Evolutionary conservation across 495 filamentous ascomycete genomes (phyloP), one percentile per base, ranked within the genome.

Genomic region (Podospora comata): DNA sequence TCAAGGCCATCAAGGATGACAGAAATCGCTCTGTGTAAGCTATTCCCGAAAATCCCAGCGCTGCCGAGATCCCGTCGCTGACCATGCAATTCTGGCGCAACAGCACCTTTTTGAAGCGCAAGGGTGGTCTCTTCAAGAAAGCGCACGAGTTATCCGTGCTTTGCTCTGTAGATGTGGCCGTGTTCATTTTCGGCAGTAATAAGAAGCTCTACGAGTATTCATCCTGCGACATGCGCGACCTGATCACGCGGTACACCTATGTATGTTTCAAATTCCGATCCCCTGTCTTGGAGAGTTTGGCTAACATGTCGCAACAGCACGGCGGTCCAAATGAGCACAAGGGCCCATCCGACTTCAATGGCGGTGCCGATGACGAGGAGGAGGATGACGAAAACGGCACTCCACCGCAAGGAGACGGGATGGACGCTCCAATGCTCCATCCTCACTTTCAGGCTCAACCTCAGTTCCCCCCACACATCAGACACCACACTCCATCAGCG

Each of bases 1-100:
- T 99, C 86, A 98, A 98, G 83, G 91, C 96, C 65, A 99, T 99
- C 85, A 97, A 97, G 83, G 95, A 99, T 88, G 95, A 99, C 79
- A 88, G 95, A 76, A 99, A 99, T 77, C 93, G 95, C 76, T 97
- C 94, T 71, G 95, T 97, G 94, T 97, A 92, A 84, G 94, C 86
- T 39, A 48, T 63, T 23, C 44, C 44, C 2, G 27, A 18, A 54
- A 60, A 64, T 64, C 39, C 39, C 62, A 32, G n/a, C 64, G 55
- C 59, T 44, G 59, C 57, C 68, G 56, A 32, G 54, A 55, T 67
- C 61, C 64, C 19, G n/a, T 77, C 74, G 75, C 80, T 74, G 73
- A 80, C 73, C 75, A 74, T 73, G 76, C 15, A 54, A 85, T 90
- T 91, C 75, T 83, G 34, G 6, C 32, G 34, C 28, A 18, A 65